A percentile compares a stretch with the other conserved stretches of the same genome.
Conservation (phyloP, 1,284 basidiomycete genomes). For the Bjerkandera adusta region DNA sequence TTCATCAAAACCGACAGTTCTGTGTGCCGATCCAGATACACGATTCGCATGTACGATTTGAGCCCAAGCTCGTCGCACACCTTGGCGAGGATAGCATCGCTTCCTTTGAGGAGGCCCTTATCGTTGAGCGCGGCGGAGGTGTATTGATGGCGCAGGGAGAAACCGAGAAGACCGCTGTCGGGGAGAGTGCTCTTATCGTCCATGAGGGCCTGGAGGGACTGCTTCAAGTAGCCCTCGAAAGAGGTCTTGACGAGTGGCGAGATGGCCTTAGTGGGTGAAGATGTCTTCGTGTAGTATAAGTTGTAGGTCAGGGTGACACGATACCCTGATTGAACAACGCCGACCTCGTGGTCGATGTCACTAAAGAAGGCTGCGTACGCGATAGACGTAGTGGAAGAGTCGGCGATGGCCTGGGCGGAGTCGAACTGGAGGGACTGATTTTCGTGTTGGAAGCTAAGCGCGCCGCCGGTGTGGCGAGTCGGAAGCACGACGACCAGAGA, state of each 20-base stretch:
- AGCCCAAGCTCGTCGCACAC: slow-evolving; percentile 16
- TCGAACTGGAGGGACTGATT: slow-evolving; percentile 34
- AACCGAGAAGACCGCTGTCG: slow-evolving; percentile 34
- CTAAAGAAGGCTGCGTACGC: slow-evolving; percentile 40
- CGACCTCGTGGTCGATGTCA: slow-evolving; percentile 45
- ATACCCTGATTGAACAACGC: slow-evolving; percentile 36
- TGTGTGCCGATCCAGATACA: slow-evolving; percentile 5
- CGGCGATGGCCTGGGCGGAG: slow-evolving; percentile 23
- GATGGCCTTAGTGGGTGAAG: background rate
- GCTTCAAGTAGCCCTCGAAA: background rate
- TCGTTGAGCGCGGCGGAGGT: slow-evolving; percentile 18
- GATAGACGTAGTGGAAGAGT: slow-evolving; percentile 18
- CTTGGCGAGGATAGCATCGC: slow-evolving; percentile 18
- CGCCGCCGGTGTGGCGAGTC: slow-evolving; percentile 40
- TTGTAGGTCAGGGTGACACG: slow-evolving; percentile 41
- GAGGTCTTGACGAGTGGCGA: background rate
- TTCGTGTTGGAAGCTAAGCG: slow-evolving; percentile 33
- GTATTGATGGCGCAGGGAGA: slow-evolving; percentile 39
- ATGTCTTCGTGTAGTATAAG: slow-evolving; percentile 10
- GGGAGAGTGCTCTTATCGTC: slow-evolving; percentile 20
- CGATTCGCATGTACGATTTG: slow-evolving; percentile 10
- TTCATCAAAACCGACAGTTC: background rate
- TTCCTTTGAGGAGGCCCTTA: slow-evolving; percentile 19
- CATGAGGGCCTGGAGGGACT: background rate
- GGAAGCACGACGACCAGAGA: slow-evolving; percentile 43